phyloP scores from a whole-genome alignment of 2,329 filamentous ascomycete species.

The Aspergillus quadricinctus region DNA sequence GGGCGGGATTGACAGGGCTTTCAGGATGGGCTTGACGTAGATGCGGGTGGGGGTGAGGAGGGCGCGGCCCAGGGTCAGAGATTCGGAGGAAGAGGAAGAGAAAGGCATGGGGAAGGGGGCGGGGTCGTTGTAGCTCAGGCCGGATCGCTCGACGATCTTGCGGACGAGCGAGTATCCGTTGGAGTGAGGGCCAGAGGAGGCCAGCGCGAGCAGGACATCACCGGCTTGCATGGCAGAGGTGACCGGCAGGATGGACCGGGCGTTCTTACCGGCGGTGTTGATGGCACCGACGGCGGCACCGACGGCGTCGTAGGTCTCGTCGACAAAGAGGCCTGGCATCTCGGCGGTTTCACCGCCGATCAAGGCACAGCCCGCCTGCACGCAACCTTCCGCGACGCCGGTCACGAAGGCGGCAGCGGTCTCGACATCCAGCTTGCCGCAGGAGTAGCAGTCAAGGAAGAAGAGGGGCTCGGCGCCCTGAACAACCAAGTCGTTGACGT shows the following conservation, averaged over 20 bases:
- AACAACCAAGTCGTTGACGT: conserved; percentile 95
- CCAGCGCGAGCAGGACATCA: conserved; percentile 80
- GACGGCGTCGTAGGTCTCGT: conserved; percentile 87
- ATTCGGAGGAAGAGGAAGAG: conserved; percentile 71
- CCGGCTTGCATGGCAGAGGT: conserved; percentile 71
- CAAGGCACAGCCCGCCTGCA: conserved; percentile 77
- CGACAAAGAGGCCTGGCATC: conserved; percentile 92
- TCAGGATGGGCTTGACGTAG: conserved; percentile 79
- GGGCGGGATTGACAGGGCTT: conserved; percentile 49
- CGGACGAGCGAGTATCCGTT: conserved; percentile 98
- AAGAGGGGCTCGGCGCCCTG: conserved; percentile 92
- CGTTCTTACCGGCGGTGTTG: conserved; percentile 47
- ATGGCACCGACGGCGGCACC: conserved; percentile 88
- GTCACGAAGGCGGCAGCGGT: conserved; percentile 82
- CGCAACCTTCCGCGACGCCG: conserved; percentile 84
- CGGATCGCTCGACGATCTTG: conserved; percentile 72
- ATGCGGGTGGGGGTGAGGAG: conserved; percentile 88
- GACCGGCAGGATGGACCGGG: conserved; percentile 66
- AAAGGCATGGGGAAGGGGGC: conserved; percentile 73
- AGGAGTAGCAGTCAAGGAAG: conserved; percentile 98
- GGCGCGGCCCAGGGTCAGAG: conserved; percentile 59
- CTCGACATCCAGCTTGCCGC: conserved; percentile 75
- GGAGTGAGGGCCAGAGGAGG: conserved; percentile 83
- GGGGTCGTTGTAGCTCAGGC: conserved; percentile 64
- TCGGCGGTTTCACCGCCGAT: conserved; percentile 98